Evolutionary conservation across 768 basidiomycete species (phyloP), one percentile per base, ranked within the genome.

Genomic region (Tricholoma flavovirens): DNA sequence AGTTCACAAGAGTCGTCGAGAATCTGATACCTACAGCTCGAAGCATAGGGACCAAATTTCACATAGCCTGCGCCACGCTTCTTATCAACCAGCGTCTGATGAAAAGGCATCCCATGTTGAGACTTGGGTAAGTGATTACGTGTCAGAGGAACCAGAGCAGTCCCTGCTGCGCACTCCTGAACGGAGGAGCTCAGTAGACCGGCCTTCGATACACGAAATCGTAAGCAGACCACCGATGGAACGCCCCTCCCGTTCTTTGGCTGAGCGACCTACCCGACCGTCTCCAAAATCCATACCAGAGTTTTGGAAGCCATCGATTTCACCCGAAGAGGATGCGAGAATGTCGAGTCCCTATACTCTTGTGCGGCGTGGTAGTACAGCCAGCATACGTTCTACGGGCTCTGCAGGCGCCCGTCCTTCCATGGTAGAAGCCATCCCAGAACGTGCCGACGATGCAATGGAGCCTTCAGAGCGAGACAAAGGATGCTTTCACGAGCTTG

Each of bases 281-380:
- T 62, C 71, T 56, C 63, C 75, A 56, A 66, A 68, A 33, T 60
- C 67, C 42, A 65, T 68, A 1, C 78, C 75, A 12, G 77, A 80
- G 56, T 65, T 81, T 29, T 82, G 82, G 81, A 77, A 73, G 35
- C 80, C 81, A 2, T 64, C 74, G 0, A 71, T 76, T 17, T 71
- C 77, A 0, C 72, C 75, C 1, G 74, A 77, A 56, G 76, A 81
- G 51, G 80, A 79, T 35, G 67, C 67, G 0, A 63, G 73, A 11
- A 64, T 71, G 40, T 73, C 75, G 1, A 77, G 74, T 53, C 69
- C 77, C 4, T 69, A 76, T 1, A 73, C 73, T 55, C 68, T 81
- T 22, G 76, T 75, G 1, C 67, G 77, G 54, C 73, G 76, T 9
- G 74, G 76, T 42, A 83, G 82, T 57, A 75, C 69, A 5, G 73